Percentiles rank a stretch among this genome's conserved stretches.
phyloP scores from a whole-genome alignment of 176 grass and related monocot genomes.

The Echinochloa phyllopogon region DNA sequence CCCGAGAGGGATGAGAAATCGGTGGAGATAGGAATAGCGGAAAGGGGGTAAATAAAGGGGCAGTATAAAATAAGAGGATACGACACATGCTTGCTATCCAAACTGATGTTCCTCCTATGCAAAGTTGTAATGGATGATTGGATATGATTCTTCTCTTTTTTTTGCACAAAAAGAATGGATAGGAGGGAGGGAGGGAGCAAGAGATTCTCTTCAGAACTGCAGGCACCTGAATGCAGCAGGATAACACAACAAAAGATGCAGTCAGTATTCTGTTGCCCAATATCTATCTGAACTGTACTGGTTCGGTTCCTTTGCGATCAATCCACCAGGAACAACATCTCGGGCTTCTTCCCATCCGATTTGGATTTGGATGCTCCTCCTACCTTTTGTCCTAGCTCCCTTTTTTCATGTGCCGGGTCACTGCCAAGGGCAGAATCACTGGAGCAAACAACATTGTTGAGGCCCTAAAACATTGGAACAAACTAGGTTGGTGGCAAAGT shows the following conservation, averaged over 20 bases:
- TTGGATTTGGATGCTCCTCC: constrained; percentile 52
- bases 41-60: background rate
- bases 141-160: constrained; percentile 21
- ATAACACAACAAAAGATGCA: constrained; percentile 22
- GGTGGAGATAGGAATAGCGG: background rate
- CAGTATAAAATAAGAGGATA: background rate
- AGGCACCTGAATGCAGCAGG: background rate
- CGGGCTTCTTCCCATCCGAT: constrained; percentile 23
- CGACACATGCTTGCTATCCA: constrained; percentile 12
- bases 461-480: background rate
- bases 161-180: background rate
- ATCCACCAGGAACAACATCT: constrained; percentile 31
- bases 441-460: background rate
- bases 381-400: constrained; percentile 30
- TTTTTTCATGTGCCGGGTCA: constrained; percentile 4
- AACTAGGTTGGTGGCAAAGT: constrained; percentile 28
- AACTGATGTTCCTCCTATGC: constrained; percentile 3
- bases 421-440: constrained; percentile 6
- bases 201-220: constrained; percentile 20
- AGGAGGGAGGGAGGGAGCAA: constrained; percentile 23
- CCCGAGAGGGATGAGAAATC: background rate
- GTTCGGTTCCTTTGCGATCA: constrained; percentile 36
- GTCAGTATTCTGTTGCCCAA: constrained; percentile 22
- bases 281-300: constrained; percentile 44
- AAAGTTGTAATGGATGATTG: background rate